phyloP scores from a whole-genome alignment of 805 yeast genomes.

The Wickerhamomyces strasburgensis region DNA sequence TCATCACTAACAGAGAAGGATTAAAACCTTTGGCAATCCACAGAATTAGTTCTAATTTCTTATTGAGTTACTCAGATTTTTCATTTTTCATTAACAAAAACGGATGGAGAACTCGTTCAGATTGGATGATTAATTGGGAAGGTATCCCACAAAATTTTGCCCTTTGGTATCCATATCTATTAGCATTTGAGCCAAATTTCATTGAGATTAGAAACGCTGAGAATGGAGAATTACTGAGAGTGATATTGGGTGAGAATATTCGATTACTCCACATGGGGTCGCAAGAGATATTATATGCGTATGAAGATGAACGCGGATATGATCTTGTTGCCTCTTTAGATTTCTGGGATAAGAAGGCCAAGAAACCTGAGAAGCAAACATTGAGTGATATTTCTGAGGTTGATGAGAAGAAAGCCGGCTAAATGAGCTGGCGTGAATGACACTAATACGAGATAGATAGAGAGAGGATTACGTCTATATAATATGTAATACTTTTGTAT shows the following conservation, averaged over 20 bases:
- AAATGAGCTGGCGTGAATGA: neutral
- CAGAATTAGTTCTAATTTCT: slow-evolving; percentile 81
- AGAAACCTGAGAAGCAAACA: slow-evolving; percentile 13
- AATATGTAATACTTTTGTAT: too few species aligned
- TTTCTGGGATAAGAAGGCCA: slow-evolving; percentile 59
- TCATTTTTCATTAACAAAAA: slow-evolving; percentile 91
- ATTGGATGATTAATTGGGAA: slow-evolving; percentile 96
- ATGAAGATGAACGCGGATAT: slow-evolving; percentile 83
- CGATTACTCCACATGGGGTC: slow-evolving; percentile 84
- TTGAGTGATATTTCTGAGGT: slow-evolving; percentile 23
- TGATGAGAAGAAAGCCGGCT: slow-evolving; percentile 7
- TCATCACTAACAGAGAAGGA: slow-evolving; percentile 78
- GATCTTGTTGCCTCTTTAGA: slow-evolving; percentile 91
- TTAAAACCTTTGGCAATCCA: slow-evolving; percentile 90
- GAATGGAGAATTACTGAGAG: slow-evolving; percentile 76
- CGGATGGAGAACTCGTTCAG: slow-evolving; percentile 94
- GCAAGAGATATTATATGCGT: slow-evolving; percentile 89
- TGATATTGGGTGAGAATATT: slow-evolving; percentile 90
- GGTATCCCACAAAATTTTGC: slow-evolving; percentile 92
- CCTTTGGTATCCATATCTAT: slow-evolving; percentile 85
- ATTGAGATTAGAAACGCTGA: slow-evolving; percentile 92
- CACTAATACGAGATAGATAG: neutral
- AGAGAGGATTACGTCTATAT: neutral
- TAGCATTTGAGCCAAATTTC: slow-evolving; percentile 86
- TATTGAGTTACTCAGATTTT: slow-evolving; percentile 86